Percentiles rank a stretch among this genome's conserved stretches.
phyloP scores from a whole-genome alignment of 371 early-diverging fungal species.

The Apophysomyces sp. region DNA sequence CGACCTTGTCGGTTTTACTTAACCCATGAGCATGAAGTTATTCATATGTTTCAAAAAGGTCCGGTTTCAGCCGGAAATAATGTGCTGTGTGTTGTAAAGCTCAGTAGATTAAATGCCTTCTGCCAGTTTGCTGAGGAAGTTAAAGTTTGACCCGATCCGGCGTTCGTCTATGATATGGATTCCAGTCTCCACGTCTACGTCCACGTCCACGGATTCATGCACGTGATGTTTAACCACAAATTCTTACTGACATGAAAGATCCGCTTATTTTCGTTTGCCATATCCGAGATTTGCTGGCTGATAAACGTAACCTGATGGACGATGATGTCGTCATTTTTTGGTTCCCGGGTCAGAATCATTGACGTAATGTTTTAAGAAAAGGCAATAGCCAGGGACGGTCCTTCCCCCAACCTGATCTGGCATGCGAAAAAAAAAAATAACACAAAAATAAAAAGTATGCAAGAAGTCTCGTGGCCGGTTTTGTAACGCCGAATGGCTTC shows the following conservation, averaged over 20 bases:
- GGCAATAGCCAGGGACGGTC: not conserved
- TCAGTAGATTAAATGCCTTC: no score
- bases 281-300: not conserved
- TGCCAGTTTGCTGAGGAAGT: not conserved
- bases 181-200: no score
- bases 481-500: slow-evolving; percentile 1
- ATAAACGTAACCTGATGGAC: not conserved
- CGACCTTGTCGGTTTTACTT: no score
- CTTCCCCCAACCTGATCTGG: not conserved
- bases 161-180: not conserved
- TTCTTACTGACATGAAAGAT: not conserved
- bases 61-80: no score
- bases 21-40: no score
- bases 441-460: not conserved
- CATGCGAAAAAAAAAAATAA: not conserved
- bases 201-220: no score
- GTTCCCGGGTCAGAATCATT: not conserved
- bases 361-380: not conserved
- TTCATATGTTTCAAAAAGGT: no score
- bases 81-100: no score
- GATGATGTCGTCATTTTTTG: no score
- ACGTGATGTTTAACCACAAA: no score
- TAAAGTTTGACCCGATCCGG: not conserved
- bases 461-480: not conserved
- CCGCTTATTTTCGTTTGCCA: not conserved